Percentiles rank a stretch among this genome's conserved stretches.
phyloP scores from a whole-genome alignment of 2,329 filamentous ascomycete species.

The Trichoderma endophyticum region DNA sequence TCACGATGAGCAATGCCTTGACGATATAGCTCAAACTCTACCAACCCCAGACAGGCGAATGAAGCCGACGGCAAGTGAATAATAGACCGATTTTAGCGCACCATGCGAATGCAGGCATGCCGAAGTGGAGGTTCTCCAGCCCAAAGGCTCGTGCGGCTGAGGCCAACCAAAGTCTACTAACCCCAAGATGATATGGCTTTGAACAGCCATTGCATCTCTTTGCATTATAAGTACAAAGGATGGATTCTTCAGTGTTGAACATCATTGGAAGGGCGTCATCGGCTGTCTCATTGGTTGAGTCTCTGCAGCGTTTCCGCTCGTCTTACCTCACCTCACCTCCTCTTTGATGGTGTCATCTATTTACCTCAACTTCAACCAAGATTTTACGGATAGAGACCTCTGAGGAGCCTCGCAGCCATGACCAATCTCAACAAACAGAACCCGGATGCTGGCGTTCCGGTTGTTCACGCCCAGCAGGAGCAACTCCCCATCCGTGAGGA shows the following conservation, averaged over 20 bases:
- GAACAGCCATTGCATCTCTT: not conserved
- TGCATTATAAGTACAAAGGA: conserved; percentile 9
- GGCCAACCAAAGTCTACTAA: not conserved
- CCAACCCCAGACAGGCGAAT: not conserved
- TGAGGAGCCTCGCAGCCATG: not conserved
- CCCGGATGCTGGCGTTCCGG: not conserved
- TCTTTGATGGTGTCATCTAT: not conserved
- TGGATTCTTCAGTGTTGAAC: not conserved
- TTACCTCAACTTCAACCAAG: not conserved
- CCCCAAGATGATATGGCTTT: not conserved
- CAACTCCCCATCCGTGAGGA: not conserved
- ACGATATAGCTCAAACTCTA: not conserved
- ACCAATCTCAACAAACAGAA: conserved; percentile 1
- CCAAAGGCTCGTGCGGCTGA: not conserved
- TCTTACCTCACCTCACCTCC: not conserved
- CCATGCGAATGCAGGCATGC: not conserved
- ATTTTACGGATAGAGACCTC: not conserved
- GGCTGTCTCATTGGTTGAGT: not conserved
- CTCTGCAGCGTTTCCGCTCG: not conserved
- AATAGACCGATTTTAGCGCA: not conserved
- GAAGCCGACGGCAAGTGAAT: not conserved
- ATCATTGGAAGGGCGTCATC: not conserved
- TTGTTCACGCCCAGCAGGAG: not conserved
- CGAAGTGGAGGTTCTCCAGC: conserved; percentile 1
- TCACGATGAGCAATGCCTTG: not conserved